phyloP scores from a whole-genome alignment of 1,284 basidiomycete species.

The Takashimella tepidaria region DNA sequence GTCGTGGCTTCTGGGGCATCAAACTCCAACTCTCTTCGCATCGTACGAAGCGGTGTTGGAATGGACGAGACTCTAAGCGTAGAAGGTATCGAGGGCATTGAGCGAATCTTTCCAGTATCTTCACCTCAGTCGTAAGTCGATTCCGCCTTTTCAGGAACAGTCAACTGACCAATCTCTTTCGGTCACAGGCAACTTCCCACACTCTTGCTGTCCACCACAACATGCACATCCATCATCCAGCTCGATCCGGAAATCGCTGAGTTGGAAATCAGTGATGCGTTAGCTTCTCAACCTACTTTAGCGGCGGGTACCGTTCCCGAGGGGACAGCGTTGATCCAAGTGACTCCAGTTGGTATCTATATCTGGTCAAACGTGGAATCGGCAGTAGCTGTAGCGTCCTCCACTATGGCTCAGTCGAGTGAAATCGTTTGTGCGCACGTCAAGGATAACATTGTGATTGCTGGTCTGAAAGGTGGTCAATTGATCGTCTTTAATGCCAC shows the following conservation, averaged over 20 bases:
- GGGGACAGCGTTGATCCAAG: conserved; percentile 60
- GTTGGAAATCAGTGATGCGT: conserved; percentile 45
- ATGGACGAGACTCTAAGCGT: conserved; percentile 63
- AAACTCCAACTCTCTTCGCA: conserved; percentile 71
- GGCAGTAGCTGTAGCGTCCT: conserved; percentile 3
- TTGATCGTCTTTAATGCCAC: conserved; percentile 53
- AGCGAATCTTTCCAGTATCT: conserved; percentile 63
- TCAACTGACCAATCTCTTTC: too few species aligned
- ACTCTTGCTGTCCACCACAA: conserved; percentile 26
- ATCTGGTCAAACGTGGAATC: conserved; percentile 47
- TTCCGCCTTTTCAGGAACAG: conserved; percentile 7
- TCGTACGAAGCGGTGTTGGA: conserved; percentile 81
- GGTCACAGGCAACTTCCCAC: conserved; percentile 6
- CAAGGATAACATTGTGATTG: conserved; percentile 59
- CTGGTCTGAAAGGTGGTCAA: conserved; percentile 60
- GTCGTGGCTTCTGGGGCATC: conserved; percentile 84
- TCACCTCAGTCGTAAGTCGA: conserved; percentile 5
- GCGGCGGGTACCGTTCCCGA: conserved; percentile 54
- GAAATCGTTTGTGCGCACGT: conserved; percentile 65
- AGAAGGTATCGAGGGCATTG: conserved; percentile 58
- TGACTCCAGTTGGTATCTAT: conserved; percentile 57
- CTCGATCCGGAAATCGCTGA: conserved; percentile 40
- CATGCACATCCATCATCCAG: conserved; percentile 29
- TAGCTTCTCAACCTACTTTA: conserved; percentile 56
- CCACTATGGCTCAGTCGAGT: conserved; percentile 44